A percentile compares a stretch with the other conserved stretches of the same genome.
Evolutionary conservation across 257 asterid species (phyloP).

Genomic region (Solanum pennellii): DNA sequence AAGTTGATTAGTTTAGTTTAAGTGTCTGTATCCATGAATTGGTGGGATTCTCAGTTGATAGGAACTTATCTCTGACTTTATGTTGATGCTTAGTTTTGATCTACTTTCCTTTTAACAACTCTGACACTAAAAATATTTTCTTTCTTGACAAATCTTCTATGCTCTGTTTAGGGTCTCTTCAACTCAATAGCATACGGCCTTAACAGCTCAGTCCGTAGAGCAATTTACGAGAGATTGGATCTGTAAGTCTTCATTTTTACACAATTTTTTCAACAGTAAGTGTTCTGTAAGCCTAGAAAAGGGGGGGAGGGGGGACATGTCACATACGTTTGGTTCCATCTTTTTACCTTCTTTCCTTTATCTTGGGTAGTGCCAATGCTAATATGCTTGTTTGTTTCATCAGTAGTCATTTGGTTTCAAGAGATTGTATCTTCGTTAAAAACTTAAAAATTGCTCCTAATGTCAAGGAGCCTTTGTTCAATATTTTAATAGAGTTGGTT

Average conservation of each 20-base stretch:
- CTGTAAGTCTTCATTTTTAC: conserved; percentile 43
- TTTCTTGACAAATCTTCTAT: not conserved
- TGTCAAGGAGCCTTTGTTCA: not conserved
- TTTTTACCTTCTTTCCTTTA: not conserved
- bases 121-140: not conserved
- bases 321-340: not conserved
- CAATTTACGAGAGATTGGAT: conserved; percentile 77
- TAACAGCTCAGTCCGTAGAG: conserved; percentile 86
- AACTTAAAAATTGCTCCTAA: not conserved
- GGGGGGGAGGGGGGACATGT: not conserved
- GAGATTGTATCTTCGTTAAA: not conserved
- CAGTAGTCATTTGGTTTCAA: not conserved
- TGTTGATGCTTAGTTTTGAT: not conserved
- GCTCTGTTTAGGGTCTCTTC: conserved; percentile 66
- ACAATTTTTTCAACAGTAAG: not conserved
- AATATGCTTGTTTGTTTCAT: not conserved
- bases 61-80: not conserved
- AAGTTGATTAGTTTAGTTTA: not conserved
- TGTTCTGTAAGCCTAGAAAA: not conserved
- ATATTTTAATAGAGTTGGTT: not conserved
- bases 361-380: not conserved
- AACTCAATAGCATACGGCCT: conserved; percentile 95
- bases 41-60: not conserved
- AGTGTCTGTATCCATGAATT: not conserved
- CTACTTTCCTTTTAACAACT: not conserved